Evolutionary conservation across 2,329 filamentous ascomycete species (phyloP).

Genomic region (Cladosporium cucumerinum): DNA sequence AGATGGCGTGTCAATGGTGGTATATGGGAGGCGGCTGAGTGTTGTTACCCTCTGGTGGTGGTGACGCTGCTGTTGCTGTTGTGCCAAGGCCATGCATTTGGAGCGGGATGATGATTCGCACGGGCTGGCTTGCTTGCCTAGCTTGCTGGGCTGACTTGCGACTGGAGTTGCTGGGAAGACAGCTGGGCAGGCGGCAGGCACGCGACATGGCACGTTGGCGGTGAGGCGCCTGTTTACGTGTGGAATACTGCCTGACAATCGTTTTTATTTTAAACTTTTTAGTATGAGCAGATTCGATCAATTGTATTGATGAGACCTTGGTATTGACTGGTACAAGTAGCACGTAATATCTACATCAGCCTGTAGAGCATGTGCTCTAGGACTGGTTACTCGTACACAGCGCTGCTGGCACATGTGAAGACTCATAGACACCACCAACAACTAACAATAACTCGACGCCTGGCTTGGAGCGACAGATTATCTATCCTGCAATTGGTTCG

Average conservation of each 20-base stretch:
- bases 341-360: not conserved
- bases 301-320: not conserved
- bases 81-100: not conserved
- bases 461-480: not conserved
- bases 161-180: not conserved
- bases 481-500: not conserved
- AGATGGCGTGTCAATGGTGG: conserved; percentile 5
- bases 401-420: not conserved
- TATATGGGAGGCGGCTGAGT: not conserved
- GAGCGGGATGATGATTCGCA: conserved; percentile 5
- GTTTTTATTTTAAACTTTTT: no score
- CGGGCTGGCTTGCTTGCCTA: not conserved
- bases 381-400: not conserved
- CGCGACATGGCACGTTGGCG: not conserved
- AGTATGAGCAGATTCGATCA: not conserved
- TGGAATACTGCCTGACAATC: not conserved
- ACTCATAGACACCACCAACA: not conserved
- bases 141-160: not conserved
- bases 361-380: not conserved
- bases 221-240: not conserved
- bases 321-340: not conserved
- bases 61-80: not conserved
- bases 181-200: not conserved
- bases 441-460: not conserved
- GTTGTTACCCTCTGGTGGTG: not conserved